Evolutionary conservation across 352 stramenopile genomes (phyloP), one percentile per base, ranked within the genome.

Genomic region (Phytophthora meadii): DNA sequence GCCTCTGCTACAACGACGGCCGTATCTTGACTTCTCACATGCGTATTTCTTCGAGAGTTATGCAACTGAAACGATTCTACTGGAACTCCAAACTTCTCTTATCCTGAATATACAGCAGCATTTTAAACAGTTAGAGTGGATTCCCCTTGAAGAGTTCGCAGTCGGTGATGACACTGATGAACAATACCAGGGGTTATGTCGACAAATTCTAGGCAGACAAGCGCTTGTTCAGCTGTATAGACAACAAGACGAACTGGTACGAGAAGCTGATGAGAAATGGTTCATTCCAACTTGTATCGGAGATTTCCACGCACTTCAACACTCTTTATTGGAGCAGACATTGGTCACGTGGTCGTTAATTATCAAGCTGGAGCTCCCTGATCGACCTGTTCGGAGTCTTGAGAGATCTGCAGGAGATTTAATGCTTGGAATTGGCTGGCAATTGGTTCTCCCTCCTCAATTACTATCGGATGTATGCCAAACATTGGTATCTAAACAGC

Each of bases 21-120:
- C 81, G 5, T 52, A 80, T 6, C 49, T 91, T 9, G 82, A 89
- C 39, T 83, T 84, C 15, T 65, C 77, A 2, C 61, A 87, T 19
- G 53, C 57, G 8, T 91, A 91, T 52, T 88, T 89, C 52, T 81
- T 75, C 40, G 80, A 89, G 42, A 89, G 81, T 39, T 89, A 84
- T 30, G 69, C 70, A 3, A 46, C 58, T 2, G 79, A 91, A 45
- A 85, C 72, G 0, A 27, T 88, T 5, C 56, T 81, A 10, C 52
- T 88, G 19, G 74, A 87, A 28, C 68, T 91, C 11, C 78, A 88
- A 45, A 41, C 49, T 28, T 71, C 67, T 8, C 52, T 88, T 6
- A 45, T 77, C 28, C 53, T 71, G 22, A 62, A 76, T 15, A 67
- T 82, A 15, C 39, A 54, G 5, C 55, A 77, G 5, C 53, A 86